Evolutionary conservation across 768 basidiomycete species (phyloP).

Genomic region (Hericium alpestre): DNA sequence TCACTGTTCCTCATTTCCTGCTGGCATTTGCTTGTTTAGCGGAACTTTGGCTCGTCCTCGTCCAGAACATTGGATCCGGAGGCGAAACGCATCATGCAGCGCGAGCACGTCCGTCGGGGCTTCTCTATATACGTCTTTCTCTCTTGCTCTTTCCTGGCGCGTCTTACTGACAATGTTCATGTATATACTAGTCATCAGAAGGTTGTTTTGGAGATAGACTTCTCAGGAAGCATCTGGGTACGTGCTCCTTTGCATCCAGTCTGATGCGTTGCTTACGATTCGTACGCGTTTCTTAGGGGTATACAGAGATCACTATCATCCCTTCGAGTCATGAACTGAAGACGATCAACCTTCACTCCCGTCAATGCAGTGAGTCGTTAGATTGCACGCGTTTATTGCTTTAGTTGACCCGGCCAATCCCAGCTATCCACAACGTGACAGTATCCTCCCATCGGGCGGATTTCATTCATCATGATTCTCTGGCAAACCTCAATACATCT

Average conservation of each 20-base stretch:
- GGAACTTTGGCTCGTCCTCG: neutral
- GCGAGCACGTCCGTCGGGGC: constrained; percentile 70
- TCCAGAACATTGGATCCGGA: neutral
- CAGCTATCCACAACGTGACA: constrained; percentile 66
- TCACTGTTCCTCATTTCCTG: neutral
- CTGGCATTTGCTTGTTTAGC: neutral
- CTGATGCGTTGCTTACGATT: constrained; percentile 3
- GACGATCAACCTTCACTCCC: constrained; percentile 79
- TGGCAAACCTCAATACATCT: constrained; percentile 51
- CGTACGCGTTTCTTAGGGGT: constrained; percentile 45
- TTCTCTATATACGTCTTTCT: constrained; percentile 78
- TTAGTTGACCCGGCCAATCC: constrained; percentile 14
- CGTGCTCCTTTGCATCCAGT: constrained; percentile 21
- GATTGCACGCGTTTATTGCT: neutral
- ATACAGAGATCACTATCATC: constrained; percentile 83
- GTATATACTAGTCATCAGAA: constrained; percentile 91
- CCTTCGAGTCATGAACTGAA: constrained; percentile 72
- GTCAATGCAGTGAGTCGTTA: constrained; percentile 66
- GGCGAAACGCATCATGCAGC: constrained; percentile 39
- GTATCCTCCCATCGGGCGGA: constrained; percentile 65
- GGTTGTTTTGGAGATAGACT: constrained; percentile 89
- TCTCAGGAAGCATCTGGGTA: constrained; percentile 80
- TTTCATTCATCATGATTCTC: constrained; percentile 69
- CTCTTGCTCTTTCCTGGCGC: constrained; percentile 10
- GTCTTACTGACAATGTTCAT: constrained; percentile 35